Conservation (phyloP, 2,329 filamentous ascomycete genomes). For the Alternaria panax region DNA sequence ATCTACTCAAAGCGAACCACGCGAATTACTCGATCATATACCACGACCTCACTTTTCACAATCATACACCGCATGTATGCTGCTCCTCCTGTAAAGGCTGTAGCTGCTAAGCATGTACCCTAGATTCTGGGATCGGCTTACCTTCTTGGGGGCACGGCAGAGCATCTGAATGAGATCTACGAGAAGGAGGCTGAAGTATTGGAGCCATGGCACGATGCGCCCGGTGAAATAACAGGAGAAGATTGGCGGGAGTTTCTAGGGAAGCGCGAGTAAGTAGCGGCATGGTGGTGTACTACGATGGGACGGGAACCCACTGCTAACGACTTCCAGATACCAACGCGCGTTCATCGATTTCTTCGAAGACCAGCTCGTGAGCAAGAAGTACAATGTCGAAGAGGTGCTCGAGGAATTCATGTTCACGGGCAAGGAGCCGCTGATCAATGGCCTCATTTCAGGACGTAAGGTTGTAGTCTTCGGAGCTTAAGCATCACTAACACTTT, state of each 20-base stretch:
- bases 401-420: slow-evolving; percentile 78
- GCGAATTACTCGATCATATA: slow-evolving; percentile 86
- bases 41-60: slow-evolving; percentile 76
- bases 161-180: slow-evolving; percentile 81
- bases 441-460: slow-evolving; percentile 81
- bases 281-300: neutral
- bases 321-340: slow-evolving; percentile 72
- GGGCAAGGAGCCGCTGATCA: slow-evolving; percentile 78
- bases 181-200: slow-evolving; percentile 75
- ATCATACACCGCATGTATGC: slow-evolving; percentile 78
- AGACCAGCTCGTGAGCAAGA: slow-evolving; percentile 77
- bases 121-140: slow-evolving; percentile 83
- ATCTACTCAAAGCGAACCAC: slow-evolving; percentile 90
- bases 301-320: slow-evolving; percentile 17
- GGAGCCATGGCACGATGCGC: slow-evolving; percentile 83
- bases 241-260: slow-evolving; percentile 91
- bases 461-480: slow-evolving; percentile 50
- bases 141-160: slow-evolving; percentile 76
- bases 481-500: slow-evolving; percentile 14
- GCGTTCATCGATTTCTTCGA: slow-evolving; percentile 96
- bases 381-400: slow-evolving; percentile 85
- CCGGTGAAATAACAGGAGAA: slow-evolving; percentile 78
- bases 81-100: slow-evolving; percentile 25
- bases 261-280: slow-evolving; percentile 64
- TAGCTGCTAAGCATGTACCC: slow-evolving; percentile 40